Evolutionary conservation across 2,329 filamentous ascomycete genomes (phyloP).

Genomic region (Waltergamsia citrina): DNA sequence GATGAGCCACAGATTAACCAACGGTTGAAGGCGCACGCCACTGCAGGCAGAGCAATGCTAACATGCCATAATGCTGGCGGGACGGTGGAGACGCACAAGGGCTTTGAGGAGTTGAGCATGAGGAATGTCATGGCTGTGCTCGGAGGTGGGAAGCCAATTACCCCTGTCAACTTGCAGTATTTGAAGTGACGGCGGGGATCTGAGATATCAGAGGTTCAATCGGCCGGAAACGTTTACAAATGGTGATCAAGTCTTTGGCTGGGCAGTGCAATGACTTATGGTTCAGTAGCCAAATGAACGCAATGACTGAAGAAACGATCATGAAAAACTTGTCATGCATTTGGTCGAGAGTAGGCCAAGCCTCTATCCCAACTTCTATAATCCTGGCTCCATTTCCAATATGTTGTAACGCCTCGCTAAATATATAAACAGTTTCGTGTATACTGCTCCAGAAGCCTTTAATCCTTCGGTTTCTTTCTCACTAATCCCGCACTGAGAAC

Average conservation of each 20-base stretch:
- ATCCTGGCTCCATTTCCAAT: background rate
- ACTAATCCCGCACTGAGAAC: slow-evolving; percentile 38
- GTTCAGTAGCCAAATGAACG: no score
- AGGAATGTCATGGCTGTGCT: slow-evolving; percentile 29
- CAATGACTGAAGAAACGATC: background rate
- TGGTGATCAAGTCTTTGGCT: no score
- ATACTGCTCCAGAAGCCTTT: slow-evolving; percentile 2
- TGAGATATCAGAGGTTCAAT: no score
- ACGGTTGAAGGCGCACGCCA: slow-evolving; percentile 29
- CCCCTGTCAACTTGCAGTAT: slow-evolving; percentile 47
- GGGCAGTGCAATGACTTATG: no score
- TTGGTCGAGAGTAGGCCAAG: background rate
- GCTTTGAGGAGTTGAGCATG: slow-evolving; percentile 59
- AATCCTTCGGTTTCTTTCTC: slow-evolving; percentile 46
- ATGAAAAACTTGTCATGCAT: background rate
- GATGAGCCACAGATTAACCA: slow-evolving; percentile 46
- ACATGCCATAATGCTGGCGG: slow-evolving; percentile 62
- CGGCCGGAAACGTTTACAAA: no score
- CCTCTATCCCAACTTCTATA: background rate
- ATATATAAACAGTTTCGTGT: background rate
- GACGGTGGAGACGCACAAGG: slow-evolving; percentile 55
- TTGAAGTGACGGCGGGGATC: background rate
- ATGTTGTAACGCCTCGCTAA: slow-evolving; percentile 2
- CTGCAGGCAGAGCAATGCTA: slow-evolving; percentile 39
- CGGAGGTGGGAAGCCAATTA: slow-evolving; percentile 37